phyloP scores from a whole-genome alignment of 148 eudicot species.

The Diospyros lotus region DNA sequence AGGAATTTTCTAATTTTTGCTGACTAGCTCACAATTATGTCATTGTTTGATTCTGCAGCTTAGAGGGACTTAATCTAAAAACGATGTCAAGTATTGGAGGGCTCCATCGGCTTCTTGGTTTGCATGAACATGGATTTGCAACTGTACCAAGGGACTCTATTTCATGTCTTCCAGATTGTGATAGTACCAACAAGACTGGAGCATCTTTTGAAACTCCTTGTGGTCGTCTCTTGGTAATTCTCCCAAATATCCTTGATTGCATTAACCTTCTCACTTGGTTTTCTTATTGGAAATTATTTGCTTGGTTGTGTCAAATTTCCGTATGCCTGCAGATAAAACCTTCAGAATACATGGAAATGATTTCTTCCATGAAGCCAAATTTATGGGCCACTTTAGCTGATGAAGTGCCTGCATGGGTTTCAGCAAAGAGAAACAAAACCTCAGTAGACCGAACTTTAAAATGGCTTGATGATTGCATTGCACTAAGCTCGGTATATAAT shows the following conservation, averaged over 20 bases:
- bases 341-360: slow-evolving; percentile 55
- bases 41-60: slow-evolving; percentile 26
- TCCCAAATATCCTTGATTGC: neutral
- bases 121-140: slow-evolving; percentile 52
- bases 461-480: slow-evolving; percentile 85
- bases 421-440: slow-evolving; percentile 62
- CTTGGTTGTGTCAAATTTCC: neutral
- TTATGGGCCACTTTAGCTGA: slow-evolving; percentile 70
- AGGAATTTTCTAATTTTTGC: neutral
- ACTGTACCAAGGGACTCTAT: slow-evolving; percentile 68
- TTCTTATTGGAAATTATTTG: neutral
- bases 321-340: slow-evolving; percentile 54
- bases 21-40: neutral
- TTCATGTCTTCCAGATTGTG: slow-evolving; percentile 53
- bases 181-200: slow-evolving; percentile 53
- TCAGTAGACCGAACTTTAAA: slow-evolving; percentile 72
- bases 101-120: slow-evolving; percentile 55
- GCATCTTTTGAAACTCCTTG: slow-evolving; percentile 82
- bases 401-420: slow-evolving; percentile 80
- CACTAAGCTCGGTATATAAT: slow-evolving; percentile 30
- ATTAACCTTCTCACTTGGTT: neutral
- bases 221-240: slow-evolving; percentile 64
- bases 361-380: slow-evolving; percentile 64
- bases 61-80: slow-evolving; percentile 42
- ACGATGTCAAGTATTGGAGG: slow-evolving; percentile 58